A percentile compares a stretch with the other conserved stretches of the same genome.
Conservation (phyloP, 805 yeast genomes). For the Yarrowia sp. region DNA sequence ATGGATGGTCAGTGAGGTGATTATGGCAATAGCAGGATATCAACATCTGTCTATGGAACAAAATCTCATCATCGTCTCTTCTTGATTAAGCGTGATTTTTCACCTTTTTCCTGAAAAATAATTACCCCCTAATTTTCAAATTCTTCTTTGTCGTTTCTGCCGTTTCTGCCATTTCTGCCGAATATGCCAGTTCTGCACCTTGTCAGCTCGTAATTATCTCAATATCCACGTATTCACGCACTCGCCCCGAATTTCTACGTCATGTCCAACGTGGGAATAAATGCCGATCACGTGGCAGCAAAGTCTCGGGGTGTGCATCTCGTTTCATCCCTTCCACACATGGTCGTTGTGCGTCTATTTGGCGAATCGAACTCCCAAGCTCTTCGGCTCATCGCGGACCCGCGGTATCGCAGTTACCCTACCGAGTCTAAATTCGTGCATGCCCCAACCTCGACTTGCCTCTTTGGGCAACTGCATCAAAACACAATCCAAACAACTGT, state of each 20-base stretch:
- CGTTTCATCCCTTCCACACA: not conserved
- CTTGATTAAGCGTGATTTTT: too few relatives aligned
- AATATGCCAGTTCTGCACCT: too few relatives aligned
- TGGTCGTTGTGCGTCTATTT: too few relatives aligned
- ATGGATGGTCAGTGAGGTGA: too few relatives aligned
- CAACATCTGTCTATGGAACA: too few relatives aligned
- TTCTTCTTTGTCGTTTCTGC: too few relatives aligned
- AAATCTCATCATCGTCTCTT: too few relatives aligned
- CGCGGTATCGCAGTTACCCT: slow-evolving; percentile 22
- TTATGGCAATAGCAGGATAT: too few relatives aligned
- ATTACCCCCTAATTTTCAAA: too few relatives aligned
- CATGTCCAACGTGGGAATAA: not conserved
- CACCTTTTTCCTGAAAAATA: too few relatives aligned
- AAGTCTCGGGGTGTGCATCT: too few relatives aligned
- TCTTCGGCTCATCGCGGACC: slow-evolving; percentile 5
- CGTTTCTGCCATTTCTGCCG: too few relatives aligned
- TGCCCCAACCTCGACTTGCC: slow-evolving; percentile 21
- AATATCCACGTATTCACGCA: not conserved
- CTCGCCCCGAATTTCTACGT: not conserved
- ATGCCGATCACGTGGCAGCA: slow-evolving; percentile 23
- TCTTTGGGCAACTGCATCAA: slow-evolving; percentile 23
- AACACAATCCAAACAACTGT: slow-evolving; percentile 23
- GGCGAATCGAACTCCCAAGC: slow-evolving; percentile 18
- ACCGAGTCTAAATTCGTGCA: not conserved
- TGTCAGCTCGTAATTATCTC: not conserved